Conservation (phyloP, 2,329 filamentous ascomycete genomes). For the Ceratocystis albifundus region DNA sequence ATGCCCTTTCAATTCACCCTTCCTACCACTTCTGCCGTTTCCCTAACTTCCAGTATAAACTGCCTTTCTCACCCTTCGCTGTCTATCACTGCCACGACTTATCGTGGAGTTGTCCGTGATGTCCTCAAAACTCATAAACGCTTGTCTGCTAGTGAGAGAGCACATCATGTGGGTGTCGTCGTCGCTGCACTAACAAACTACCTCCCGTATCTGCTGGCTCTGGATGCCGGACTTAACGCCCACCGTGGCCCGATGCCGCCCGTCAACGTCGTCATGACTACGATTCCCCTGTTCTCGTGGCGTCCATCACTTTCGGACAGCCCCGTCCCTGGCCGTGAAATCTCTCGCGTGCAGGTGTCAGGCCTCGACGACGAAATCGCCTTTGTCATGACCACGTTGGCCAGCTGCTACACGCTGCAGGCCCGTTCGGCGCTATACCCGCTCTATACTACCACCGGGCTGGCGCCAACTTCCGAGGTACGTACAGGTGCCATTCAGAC, state of each 20-base stretch:
- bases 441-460: constrained; percentile 55
- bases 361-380: constrained; percentile 74
- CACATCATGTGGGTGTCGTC: constrained; percentile 58
- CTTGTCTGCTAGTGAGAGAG: constrained; percentile 58
- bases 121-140: constrained; percentile 82
- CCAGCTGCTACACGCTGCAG: constrained; percentile 58
- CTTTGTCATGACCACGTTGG: constrained; percentile 67
- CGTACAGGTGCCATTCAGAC: constrained; percentile 57
- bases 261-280: constrained; percentile 17
- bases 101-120: constrained; percentile 71
- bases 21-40: constrained; percentile 79
- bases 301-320: constrained; percentile 61
- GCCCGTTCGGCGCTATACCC: constrained; percentile 62
- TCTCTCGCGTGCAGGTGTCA: constrained; percentile 54
- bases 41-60: constrained; percentile 64
- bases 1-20: constrained; percentile 89
- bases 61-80: constrained; percentile 83
- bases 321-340: constrained; percentile 52
- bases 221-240: constrained; percentile 59
- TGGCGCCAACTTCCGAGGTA: constrained; percentile 51
- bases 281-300: constrained; percentile 62
- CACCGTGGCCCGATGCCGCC: constrained; percentile 12
- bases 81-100: constrained; percentile 67
- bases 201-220: constrained; percentile 67
- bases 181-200: constrained; percentile 62